Percentiles rank a stretch among this genome's conserved stretches.
Conservation (phyloP, 805 yeast species). For the Cyberlindnera amylophila region DNA sequence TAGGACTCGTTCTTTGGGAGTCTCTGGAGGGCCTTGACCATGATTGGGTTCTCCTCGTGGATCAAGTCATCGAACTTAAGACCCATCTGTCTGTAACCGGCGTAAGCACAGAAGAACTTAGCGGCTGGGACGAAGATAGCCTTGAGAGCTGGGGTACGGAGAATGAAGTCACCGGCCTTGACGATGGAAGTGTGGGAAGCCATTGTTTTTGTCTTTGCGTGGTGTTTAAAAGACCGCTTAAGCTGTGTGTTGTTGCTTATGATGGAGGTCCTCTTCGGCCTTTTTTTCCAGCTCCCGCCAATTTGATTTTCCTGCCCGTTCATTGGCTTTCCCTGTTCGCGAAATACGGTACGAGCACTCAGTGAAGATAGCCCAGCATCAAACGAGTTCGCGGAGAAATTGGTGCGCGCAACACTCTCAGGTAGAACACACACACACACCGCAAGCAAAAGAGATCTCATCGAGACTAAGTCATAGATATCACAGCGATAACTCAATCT, state of each 20-base stretch:
- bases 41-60: slow-evolving; percentile 79
- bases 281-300: background rate
- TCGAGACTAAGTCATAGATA: too few relatives aligned
- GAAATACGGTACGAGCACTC: background rate
- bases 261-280: background rate
- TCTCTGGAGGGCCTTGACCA: slow-evolving; percentile 86
- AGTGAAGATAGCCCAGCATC: background rate
- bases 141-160: slow-evolving; percentile 74
- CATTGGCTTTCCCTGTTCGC: background rate
- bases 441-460: too few relatives aligned
- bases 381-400: background rate
- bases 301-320: background rate
- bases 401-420: background rate
- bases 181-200: slow-evolving; percentile 56
- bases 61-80: slow-evolving; percentile 86
- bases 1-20: slow-evolving; percentile 80
- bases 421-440: too few relatives aligned
- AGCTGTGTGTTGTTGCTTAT: background rate
- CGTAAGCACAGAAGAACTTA: slow-evolving; percentile 60
- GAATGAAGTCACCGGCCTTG: slow-evolving; percentile 72
- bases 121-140: slow-evolving; percentile 79
- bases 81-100: slow-evolving; percentile 96
- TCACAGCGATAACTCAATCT: too few relatives aligned
- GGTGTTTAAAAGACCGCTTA: background rate
- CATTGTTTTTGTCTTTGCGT: slow-evolving; percentile 2